A percentile compares a stretch with the other conserved stretches of the same genome.
These are phyloP conservation scores for Saccharomycopsis lassenensis DNA, from an alignment of 805 yeast species.

Conservation along the genomic window DNA sequence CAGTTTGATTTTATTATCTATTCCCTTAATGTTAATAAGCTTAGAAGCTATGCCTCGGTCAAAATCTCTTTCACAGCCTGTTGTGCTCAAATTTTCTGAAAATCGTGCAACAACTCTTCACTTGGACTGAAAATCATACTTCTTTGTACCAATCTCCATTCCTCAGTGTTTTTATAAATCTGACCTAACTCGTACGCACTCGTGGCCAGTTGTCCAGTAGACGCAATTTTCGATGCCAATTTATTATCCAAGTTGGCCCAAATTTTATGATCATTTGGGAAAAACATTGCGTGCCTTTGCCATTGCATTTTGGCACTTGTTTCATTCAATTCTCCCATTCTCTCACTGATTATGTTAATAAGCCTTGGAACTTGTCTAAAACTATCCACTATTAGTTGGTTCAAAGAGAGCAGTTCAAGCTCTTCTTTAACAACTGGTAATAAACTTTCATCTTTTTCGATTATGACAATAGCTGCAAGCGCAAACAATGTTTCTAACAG, in stretches of 20 bases:
- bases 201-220: slow-evolving; percentile 37
- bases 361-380: slow-evolving; percentile 48
- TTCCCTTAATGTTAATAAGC: too few species aligned
- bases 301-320: slow-evolving; percentile 28
- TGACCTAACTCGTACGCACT: slow-evolving; percentile 41
- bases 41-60: too few species aligned
- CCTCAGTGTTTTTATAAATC: slow-evolving; percentile 38
- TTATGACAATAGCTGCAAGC: slow-evolving; percentile 68
- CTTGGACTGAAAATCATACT: slow-evolving; percentile 58
- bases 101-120: too few species aligned
- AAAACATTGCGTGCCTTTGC: slow-evolving; percentile 62
- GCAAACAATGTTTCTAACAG: slow-evolving; percentile 58
- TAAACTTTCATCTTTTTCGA: slow-evolving; percentile 51
- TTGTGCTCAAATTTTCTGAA: too few species aligned
- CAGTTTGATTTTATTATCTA: too few species aligned
- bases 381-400: slow-evolving; percentile 38
- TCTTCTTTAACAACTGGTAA: slow-evolving; percentile 57
- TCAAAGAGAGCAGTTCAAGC: slow-evolving; percentile 38
- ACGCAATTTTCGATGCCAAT: slow-evolving; percentile 50
- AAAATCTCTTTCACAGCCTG: too few species aligned
- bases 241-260: slow-evolving; percentile 57
- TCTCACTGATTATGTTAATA: slow-evolving; percentile 38
- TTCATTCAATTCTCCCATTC: slow-evolving; percentile 25
- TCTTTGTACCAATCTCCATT: slow-evolving; percentile 49
- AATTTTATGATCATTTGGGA: slow-evolving; percentile 56